These are phyloP conservation scores for Sinapis alba DNA, from an alignment of 441 rosid genomes.

Conservation along the genomic window DNA sequence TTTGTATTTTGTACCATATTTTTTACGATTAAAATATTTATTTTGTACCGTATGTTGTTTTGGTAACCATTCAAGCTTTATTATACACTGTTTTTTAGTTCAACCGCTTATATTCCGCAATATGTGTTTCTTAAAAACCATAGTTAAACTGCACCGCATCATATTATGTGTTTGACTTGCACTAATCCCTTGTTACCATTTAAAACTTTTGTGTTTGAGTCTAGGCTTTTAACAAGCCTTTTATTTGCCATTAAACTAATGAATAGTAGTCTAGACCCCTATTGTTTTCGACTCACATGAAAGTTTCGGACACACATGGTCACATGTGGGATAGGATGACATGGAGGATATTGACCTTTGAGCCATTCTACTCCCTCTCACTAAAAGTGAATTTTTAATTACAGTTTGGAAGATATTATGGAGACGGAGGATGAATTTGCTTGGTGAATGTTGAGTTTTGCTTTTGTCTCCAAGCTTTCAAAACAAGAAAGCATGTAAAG, in stretches of 20 bases:
- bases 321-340: background rate
- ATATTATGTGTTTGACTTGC: no score
- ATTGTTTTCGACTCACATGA: background rate
- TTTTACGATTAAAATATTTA: no score
- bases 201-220: background rate
- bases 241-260: background rate
- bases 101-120: no score
- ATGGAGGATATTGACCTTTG: background rate
- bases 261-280: background rate
- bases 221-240: background rate
- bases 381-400: background rate
- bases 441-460: background rate
- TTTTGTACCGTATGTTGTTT: no score
- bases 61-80: no score
- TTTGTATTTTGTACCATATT: no score
- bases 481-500: background rate
- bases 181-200: no score
- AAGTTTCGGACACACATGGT: background rate
- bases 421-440: background rate
- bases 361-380: background rate
- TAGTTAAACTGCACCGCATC: no score
- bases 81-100: no score
- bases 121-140: no score
- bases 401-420: background rate
- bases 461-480: slow-evolving; percentile 8